These are phyloP conservation scores for Candida sanyaensis DNA, from an alignment of 1,139 yeast species.

Conservation along the genomic window DNA sequence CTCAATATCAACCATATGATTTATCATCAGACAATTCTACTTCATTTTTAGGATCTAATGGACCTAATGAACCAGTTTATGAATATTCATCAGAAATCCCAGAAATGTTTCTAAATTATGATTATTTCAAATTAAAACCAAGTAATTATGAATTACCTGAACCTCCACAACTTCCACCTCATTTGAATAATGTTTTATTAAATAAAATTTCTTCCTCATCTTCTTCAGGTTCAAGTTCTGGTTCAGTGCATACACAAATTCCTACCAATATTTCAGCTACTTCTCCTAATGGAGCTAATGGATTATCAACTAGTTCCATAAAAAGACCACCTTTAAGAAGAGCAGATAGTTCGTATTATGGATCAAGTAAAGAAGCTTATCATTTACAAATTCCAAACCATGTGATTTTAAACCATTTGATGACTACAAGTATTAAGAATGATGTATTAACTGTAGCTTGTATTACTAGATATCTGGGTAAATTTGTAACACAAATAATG, in stretches of 20 bases:
- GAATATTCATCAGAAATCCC: slow-evolving; percentile 46
- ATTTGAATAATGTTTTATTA: slow-evolving; percentile 85
- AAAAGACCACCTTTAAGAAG: slow-evolving; percentile 51
- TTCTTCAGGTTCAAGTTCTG: slow-evolving; percentile 3
- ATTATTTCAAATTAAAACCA: slow-evolving; percentile 42
- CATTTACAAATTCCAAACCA: slow-evolving; percentile 93
- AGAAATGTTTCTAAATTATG: slow-evolving; percentile 49
- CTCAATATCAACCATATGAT: slow-evolving; percentile 11
- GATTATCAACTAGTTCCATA: slow-evolving; percentile 1
- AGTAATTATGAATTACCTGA: slow-evolving; percentile 70
- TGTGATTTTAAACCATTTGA: slow-evolving; percentile 90
- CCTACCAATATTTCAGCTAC: neutral
- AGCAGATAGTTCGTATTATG: slow-evolving; percentile 58
- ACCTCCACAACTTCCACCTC: slow-evolving; percentile 97
- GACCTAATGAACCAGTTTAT: slow-evolving; percentile 6
- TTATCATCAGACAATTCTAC: slow-evolving; percentile 9
- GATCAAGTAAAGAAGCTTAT: slow-evolving; percentile 52
- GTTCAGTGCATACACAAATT: neutral
- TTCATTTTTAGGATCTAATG: slow-evolving; percentile 20
- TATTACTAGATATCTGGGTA: slow-evolving; percentile 85
- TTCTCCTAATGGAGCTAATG: neutral
- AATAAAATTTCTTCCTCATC: slow-evolving; percentile 53
- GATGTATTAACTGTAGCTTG: slow-evolving; percentile 88
- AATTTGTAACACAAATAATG: slow-evolving; percentile 88
- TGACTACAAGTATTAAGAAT: slow-evolving; percentile 91